Base-by-base conservation (phyloP, 2,329 filamentous ascomycete genomes). In the Aspergillus felis region DNA sequence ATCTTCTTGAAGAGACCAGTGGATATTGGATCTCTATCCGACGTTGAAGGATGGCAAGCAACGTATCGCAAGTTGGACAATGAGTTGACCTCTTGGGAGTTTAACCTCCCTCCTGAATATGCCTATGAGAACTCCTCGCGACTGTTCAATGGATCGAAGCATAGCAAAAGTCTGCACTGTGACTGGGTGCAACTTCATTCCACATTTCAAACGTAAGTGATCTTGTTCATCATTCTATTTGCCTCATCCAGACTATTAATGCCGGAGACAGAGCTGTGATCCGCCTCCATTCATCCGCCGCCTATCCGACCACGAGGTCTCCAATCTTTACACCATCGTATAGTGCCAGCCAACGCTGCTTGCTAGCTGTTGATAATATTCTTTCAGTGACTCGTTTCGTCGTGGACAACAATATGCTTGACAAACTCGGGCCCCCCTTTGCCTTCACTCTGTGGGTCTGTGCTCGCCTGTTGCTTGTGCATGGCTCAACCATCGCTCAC, bases 381-480 rank as follows among this genome's bases (percentile, higher is more conserved):
- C 86, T 88, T 41, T 86, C 88, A 0, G 81, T 96, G 1, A 88
- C 87, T 59, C 87, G 89, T 60, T 92, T 91, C 67, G 91, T 95
- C 12, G 83, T 89, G 28, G 85, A 85, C 59, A 88, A 91, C 65
- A 82, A 83, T 53, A 83, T 96, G 71, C 80, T 96, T 22, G 82
- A 86, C 51, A 92, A 92, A 71, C 84, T 96, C 17, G 92, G 92
- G 0, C 92, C 92, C 0, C 92, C 91, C 0, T 96, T 96, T 71
- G 92, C 92, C 3, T 97, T 96, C 70, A 92, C 90, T 0, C 80
- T 96, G 1, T 96, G 92, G 92, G 92, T 96, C 17, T 91, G 90
- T 3, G 91, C 92, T 5, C 87, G 92, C 3, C 81, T 96, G 3
- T 80, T 96, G 4, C 86, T 96, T 8, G 92, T 97, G 2, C 92